A percentile compares a stretch with the other conserved stretches of the same genome.
These are phyloP conservation scores for Escallonia herrerae DNA, from an alignment of 129 eudicot genomes.

Conservation along the genomic window DNA sequence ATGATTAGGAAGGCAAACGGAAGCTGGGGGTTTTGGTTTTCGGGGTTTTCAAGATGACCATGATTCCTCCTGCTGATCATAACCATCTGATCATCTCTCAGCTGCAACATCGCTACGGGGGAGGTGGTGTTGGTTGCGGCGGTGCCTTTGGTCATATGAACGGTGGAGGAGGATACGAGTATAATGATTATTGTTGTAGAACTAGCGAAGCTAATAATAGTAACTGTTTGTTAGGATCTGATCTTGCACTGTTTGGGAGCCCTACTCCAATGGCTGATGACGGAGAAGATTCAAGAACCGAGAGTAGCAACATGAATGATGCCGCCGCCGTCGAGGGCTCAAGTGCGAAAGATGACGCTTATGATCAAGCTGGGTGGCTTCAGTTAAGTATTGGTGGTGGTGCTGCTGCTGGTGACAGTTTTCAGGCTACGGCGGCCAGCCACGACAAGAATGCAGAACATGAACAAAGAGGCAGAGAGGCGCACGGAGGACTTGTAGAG, in stretches of 20 bases:
- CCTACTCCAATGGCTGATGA: constrained; percentile 30
- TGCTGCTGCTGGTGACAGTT: not conserved
- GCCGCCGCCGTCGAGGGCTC: constrained; percentile 12
- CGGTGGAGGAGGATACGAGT: constrained; percentile 7
- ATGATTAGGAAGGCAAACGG: not conserved
- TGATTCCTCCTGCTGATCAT: constrained; percentile 36
- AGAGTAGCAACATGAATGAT: not conserved
- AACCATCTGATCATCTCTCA: constrained; percentile 7
- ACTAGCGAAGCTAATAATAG: not conserved
- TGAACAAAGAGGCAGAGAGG: not conserved
- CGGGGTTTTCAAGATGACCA: constrained; percentile 42
- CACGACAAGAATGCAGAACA: not conserved
- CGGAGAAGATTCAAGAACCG: constrained; percentile 39
- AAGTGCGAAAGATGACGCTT: constrained; percentile 15
- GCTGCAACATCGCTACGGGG: constrained; percentile 5
- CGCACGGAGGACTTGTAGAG: constrained; percentile 10
- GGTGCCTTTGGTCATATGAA: constrained; percentile 11
- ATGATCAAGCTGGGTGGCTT: constrained; percentile 40
- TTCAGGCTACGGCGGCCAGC: not conserved
- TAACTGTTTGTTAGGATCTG: constrained; percentile 27
- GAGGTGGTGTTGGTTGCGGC: constrained; percentile 1
- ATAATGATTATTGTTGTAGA: constrained; percentile 7
- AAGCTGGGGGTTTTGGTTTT: constrained; percentile 3
- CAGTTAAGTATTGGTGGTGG: constrained; percentile 54
- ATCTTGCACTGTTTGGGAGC: constrained; percentile 7